phyloP scores from a whole-genome alignment of 495 filamentous ascomycete genomes.

The Trichocladium antarcticum region DNA sequence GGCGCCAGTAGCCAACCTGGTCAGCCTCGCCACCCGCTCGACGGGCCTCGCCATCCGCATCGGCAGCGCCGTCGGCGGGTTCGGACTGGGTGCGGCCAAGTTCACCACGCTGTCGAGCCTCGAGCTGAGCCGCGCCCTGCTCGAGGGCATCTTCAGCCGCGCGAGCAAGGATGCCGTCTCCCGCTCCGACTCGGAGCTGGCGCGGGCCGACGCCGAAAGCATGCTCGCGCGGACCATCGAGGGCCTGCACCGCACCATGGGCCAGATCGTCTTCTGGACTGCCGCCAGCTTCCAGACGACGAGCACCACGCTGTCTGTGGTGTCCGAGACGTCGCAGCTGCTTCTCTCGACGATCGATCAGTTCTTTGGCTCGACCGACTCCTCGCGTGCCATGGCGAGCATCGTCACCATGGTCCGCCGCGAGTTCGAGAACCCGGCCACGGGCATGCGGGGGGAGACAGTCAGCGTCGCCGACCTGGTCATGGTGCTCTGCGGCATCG shows the following conservation, averaged over 20 bases:
- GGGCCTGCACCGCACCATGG: constrained; percentile 51
- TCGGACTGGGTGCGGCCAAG: constrained; percentile 54
- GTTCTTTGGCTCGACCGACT: constrained; percentile 67
- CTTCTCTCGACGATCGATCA: constrained; percentile 59
- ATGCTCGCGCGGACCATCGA: constrained; percentile 53
- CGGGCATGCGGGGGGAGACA: constrained; percentile 45
- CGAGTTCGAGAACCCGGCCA: constrained; percentile 57
- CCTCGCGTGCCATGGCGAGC: constrained; percentile 66
- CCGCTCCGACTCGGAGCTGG: constrained; percentile 44
- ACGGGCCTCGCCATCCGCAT: constrained; percentile 60
- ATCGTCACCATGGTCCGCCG: constrained; percentile 63
- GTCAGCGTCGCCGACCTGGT: constrained; percentile 57
- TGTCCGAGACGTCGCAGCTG: constrained; percentile 52
- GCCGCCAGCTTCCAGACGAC: constrained; percentile 60
- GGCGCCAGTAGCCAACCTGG: constrained; percentile 51
- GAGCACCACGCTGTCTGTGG: constrained; percentile 49
- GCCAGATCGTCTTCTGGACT: constrained; percentile 55
- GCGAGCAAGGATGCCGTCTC: constrained; percentile 57
- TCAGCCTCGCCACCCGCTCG: constrained; percentile 58
- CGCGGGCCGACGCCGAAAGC: constrained; percentile 50
- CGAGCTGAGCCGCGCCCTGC: constrained; percentile 53
- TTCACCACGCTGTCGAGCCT: constrained; percentile 58
- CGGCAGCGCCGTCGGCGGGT: constrained; percentile 54
- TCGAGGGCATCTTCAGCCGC: constrained; percentile 55
- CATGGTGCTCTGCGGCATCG: constrained; percentile 57